Conservation (phyloP, 768 basidiomycete species). For the Zangia roseola region DNA sequence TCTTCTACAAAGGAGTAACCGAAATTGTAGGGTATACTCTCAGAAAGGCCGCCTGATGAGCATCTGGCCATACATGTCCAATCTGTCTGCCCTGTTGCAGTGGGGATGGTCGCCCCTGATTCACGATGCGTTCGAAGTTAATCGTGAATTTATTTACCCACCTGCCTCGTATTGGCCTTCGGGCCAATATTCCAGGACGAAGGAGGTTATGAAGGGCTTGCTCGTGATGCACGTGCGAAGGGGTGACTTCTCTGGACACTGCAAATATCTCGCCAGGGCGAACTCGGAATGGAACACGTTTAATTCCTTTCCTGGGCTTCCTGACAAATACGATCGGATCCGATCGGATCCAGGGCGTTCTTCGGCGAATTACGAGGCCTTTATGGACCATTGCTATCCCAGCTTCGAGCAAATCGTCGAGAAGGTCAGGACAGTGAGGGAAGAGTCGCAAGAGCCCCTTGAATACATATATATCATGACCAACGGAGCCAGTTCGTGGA, state of each 20-base stretch:
- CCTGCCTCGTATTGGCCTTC: constrained; percentile 11
- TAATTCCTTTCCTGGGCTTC: constrained; percentile 41
- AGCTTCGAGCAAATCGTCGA: constrained; percentile 39
- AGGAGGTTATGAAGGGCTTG: constrained; percentile 31
- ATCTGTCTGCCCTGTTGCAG: constrained; percentile 31
- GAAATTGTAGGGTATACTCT: constrained; percentile 29
- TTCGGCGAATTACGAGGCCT: constrained; percentile 24
- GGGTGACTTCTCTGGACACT: constrained; percentile 48
- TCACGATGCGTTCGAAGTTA: constrained; percentile 24
- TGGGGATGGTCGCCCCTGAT: constrained; percentile 38
- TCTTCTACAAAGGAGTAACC: neutral
- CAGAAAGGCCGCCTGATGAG: constrained; percentile 28
- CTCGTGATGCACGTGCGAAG: constrained; percentile 50
- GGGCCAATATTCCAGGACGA: neutral
- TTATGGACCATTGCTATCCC: constrained; percentile 43
- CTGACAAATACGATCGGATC: constrained; percentile 37
- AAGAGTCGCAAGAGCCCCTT: constrained; percentile 25
- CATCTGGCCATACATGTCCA: constrained; percentile 34
- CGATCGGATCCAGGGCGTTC: constrained; percentile 23
- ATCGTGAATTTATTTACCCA: constrained; percentile 17
- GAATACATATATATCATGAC: constrained; percentile 46
- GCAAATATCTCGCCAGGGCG: constrained; percentile 35
- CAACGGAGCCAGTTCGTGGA: constrained; percentile 42
- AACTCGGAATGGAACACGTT: constrained; percentile 41
- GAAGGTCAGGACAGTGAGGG: constrained; percentile 35